Evolutionary conservation across 257 asterid species (phyloP).

Genomic region (Phtheirospermum japonicum): DNA sequence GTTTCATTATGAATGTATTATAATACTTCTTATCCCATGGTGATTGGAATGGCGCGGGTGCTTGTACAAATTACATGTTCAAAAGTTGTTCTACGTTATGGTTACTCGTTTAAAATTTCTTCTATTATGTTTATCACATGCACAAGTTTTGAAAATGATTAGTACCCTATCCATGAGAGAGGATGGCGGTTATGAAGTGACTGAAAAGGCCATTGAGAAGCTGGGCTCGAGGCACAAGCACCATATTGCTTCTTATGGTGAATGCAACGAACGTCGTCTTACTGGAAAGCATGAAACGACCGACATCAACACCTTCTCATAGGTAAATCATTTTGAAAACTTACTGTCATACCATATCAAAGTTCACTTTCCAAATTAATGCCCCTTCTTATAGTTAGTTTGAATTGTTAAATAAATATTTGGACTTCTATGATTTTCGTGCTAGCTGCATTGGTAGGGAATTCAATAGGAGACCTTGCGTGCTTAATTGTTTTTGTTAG

Average conservation of each 20-base stretch:
- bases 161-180: slow-evolving; percentile 82
- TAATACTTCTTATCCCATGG: slow-evolving; percentile 37
- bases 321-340: slow-evolving; percentile 36
- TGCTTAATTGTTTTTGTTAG: too few relatives aligned
- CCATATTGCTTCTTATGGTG: slow-evolving; percentile 61
- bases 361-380: not conserved
- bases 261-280: too few relatives aligned
- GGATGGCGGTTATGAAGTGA: slow-evolving; percentile 68
- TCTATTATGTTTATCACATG: too few relatives aligned
- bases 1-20: too few relatives aligned
- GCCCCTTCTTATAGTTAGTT: too few relatives aligned
- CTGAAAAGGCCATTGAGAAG: slow-evolving; percentile 77
- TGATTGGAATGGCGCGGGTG: slow-evolving; percentile 95
- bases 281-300: slow-evolving; percentile 55
- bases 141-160: not conserved
- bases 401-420: too few relatives aligned
- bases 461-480: too few relatives aligned
- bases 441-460: too few relatives aligned
- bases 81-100: not conserved
- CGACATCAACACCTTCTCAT: slow-evolving; percentile 46
- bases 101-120: too few relatives aligned
- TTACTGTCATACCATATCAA: too few relatives aligned
- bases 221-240: slow-evolving; percentile 73
- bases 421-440: too few relatives aligned
- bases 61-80: slow-evolving; percentile 80